Conservation (phyloP, 192 early-diverging fungal genomes). For the Coemansia sp. region DNA sequence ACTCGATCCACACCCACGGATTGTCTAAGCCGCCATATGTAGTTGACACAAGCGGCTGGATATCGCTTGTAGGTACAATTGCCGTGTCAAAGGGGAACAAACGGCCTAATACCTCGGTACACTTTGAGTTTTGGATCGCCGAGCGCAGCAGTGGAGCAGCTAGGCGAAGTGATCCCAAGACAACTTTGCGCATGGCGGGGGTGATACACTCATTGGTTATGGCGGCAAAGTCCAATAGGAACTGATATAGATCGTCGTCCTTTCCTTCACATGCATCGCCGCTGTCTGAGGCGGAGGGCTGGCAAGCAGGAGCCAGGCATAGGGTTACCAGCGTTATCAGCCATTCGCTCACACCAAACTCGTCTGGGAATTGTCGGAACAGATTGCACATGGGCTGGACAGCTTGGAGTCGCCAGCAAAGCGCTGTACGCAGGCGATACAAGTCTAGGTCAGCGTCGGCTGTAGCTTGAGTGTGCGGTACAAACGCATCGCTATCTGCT, state of each 20-base stretch:
- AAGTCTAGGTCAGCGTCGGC: not conserved
- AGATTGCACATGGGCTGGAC: constrained; percentile 34
- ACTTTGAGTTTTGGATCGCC: not conserved
- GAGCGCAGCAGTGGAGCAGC: constrained; percentile 28
- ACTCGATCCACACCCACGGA: constrained; percentile 50
- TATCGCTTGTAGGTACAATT: constrained; percentile 24
- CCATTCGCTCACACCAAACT: constrained; percentile 47
- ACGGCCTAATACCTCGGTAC: constrained; percentile 26
- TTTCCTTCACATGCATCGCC: not conserved
- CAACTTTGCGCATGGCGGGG: constrained; percentile 38
- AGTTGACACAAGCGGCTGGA: constrained; percentile 15
- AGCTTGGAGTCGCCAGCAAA: constrained; percentile 35
- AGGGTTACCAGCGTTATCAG: constrained; percentile 44
- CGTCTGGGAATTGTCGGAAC: constrained; percentile 45
- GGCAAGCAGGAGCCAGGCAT: constrained; percentile 30
- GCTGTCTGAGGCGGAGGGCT: constrained; percentile 1
- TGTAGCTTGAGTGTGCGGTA: not conserved
- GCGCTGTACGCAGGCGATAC: constrained; percentile 18
- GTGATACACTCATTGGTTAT: constrained; percentile 45
- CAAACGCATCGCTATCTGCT: not conserved
- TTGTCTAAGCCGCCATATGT: constrained; percentile 21
- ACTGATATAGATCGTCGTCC: constrained; percentile 13
- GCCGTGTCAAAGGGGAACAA: constrained; percentile 46
- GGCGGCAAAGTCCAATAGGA: constrained; percentile 41
- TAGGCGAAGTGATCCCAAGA: constrained; percentile 23